These are phyloP conservation scores for Micromonas commoda DNA, from an alignment of 139 green algal species.

Conservation along the genomic window DNA sequence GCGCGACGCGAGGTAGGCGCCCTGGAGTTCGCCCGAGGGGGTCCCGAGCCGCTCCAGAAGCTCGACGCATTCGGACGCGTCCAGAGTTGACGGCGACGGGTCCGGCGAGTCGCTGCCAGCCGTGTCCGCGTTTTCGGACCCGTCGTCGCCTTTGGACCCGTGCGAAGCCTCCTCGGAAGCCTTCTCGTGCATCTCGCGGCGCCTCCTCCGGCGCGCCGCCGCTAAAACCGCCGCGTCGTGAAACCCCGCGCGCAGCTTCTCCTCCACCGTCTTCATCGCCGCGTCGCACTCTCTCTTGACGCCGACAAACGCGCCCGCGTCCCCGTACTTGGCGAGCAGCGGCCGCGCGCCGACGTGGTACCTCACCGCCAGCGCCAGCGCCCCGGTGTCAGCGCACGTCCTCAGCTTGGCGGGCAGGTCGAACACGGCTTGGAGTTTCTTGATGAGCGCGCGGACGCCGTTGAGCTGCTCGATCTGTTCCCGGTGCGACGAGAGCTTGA, in stretches of 20 bases:
- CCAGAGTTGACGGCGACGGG: not conserved
- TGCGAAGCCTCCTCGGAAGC: not conserved
- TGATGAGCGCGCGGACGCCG: slow-evolving; percentile 62
- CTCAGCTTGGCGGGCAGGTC: slow-evolving; percentile 63
- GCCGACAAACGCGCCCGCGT: slow-evolving; percentile 35
- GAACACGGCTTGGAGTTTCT: slow-evolving; percentile 75
- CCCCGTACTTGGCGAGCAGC: slow-evolving; percentile 65
- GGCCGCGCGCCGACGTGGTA: slow-evolving; percentile 65
- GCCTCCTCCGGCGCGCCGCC: not conserved
- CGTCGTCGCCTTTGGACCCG: not conserved
- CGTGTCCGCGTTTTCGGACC: not conserved
- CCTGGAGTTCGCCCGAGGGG: not conserved
- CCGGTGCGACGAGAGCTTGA: slow-evolving; percentile 65
- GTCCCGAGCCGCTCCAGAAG: not conserved
- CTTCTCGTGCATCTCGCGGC: not conserved
- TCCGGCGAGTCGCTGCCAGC: no score
- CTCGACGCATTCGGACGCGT: not conserved
- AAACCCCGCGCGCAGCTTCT: not conserved
- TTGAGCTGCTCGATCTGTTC: slow-evolving; percentile 81
- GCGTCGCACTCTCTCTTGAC: not conserved
- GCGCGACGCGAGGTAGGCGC: not conserved
- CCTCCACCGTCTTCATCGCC: not conserved
- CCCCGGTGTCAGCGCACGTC: slow-evolving; percentile 54
- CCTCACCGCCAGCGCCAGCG: slow-evolving; percentile 61
- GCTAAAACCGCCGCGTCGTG: no score